These are phyloP conservation scores for Jaltomata sinuosa DNA, from an alignment of 257 asterid species.

Conservation along the genomic window DNA sequence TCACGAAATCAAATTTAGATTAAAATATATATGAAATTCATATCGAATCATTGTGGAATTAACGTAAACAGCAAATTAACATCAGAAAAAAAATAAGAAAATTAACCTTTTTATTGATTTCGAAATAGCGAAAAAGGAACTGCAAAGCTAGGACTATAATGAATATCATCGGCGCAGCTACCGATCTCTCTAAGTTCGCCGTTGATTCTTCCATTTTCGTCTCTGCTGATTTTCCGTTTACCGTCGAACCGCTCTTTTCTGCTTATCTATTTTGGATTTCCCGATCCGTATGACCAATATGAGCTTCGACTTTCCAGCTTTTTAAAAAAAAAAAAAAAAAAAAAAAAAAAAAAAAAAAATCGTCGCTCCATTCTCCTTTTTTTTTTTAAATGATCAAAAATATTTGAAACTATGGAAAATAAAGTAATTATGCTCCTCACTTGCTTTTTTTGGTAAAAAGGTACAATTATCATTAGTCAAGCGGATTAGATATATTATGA, in stretches of 20 bases:
- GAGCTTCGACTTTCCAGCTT: neutral
- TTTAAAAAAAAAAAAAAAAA: too few species aligned
- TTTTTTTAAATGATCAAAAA: neutral
- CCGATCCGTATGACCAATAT: neutral
- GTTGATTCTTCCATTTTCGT: slow-evolving; percentile 43
- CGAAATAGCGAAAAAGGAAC: slow-evolving; percentile 50
- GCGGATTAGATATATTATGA: too few species aligned
- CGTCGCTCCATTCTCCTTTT: neutral
- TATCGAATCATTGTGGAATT: neutral
- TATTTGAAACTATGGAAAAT: neutral
- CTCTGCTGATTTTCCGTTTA: neutral
- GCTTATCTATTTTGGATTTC: neutral
- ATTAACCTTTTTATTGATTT: slow-evolving; percentile 42
- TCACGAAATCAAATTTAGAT: neutral
- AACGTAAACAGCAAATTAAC: neutral
- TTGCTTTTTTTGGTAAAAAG: neutral
- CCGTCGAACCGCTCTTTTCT: neutral
- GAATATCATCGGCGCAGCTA: slow-evolving; percentile 71
- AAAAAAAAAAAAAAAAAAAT: too few species aligned
- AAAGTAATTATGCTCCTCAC: neutral
- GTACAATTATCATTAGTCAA: too few species aligned
- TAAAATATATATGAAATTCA: neutral
- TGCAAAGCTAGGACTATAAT: slow-evolving; percentile 51
- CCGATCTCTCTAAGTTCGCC: slow-evolving; percentile 41
- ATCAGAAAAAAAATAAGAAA: neutral